Base-by-base conservation (phyloP, 2,329 filamentous ascomycete genomes). In the Nothophoma quercina region DNA sequence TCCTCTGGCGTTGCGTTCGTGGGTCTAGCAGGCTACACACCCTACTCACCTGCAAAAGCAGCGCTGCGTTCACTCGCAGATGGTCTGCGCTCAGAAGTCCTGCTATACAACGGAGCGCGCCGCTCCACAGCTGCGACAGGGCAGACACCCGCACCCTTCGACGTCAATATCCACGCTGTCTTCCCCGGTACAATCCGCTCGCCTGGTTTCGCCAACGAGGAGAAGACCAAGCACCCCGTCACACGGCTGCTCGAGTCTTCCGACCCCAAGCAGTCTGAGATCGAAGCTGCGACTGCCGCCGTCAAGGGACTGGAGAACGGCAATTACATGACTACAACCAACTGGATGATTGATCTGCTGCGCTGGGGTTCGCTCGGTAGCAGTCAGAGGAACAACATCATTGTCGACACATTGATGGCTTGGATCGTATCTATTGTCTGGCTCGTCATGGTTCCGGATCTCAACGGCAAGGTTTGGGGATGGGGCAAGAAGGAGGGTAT, bases 31-130 rank as follows among this genome's bases (percentile, higher is more conserved):
- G 95, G 95, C 21, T 99, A 99, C 75, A 83, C 81, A 0, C 84
- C 91, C 0, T 99, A 99, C 75, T 84, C 87, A 0, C 91, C 93
- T 3, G 82, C 88, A 49, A 99, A 99, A 77, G 87, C 88, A 46
- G 95, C 95, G 1, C 81, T 99, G 61, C 87, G 91, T 51, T 88
- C 86, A 13, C 81, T 99, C 12, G 89, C 89, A 46, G 95, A 99
- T 71, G 88, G 87, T 0, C 80, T 99, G 41, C 86, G 85, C 18
- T 90, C 93, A 69, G 95, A 99, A 76, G 79, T 96, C 34, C 81
- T 91, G 65, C 79, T 97, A 43, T 99, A 98, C 79, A 92, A 93
- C 35, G 88, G 84, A 34, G 79, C 82, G 16, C 76, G 81, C 8
- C 72, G 72, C 10, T 70, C 64, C n/a, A 62, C 63, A 28, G 50